Base-by-base conservation (phyloP, 352 stramenopile genomes). In the Phytophthora citrophthora region DNA sequence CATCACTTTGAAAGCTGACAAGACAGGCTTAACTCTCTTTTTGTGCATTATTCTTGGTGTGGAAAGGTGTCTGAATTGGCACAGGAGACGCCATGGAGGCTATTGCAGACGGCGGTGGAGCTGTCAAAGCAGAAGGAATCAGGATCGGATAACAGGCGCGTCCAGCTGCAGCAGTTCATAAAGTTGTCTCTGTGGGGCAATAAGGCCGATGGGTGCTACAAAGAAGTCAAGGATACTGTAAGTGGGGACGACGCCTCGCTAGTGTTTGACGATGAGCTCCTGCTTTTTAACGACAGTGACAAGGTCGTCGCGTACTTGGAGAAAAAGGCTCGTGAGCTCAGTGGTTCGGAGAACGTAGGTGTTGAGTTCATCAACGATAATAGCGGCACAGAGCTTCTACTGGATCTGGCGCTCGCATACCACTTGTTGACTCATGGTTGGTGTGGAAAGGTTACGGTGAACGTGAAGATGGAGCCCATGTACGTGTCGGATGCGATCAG, bases 311-410 rank as follows among this genome's bases (percentile, higher is more conserved):
- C 48, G 7, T 81, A 76, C 32, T 56, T 89, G 16, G 61, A 83
- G 31, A 13, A 54, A 18, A 64, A 68, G 20, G 54, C 54, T 4
- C 50, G 32, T 13, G 61, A 67, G n/a, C 32, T 20, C 44, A 55
- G 52, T 7, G 63, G 60, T 36, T 39, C 20, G 57, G 59, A 54
- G 34, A 53, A 8, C 0, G 16, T 75, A 8, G 15, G n/a, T 4
- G 29, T 90, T 2, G 72, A 91, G 49, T 91, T 72, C 47, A 88
- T 91, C 60, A 93, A 91, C 54, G 85, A 93, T 64, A 93, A 93
- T 68, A 88, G 81, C 57, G 85, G 82, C 41, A 90, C 83, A 0
- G 82, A 93, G 60, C 53, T 93, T 41, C 54, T 93, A 44, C 54
- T 93, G 3, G 84, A 91, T 50, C 51, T 93, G 20, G 84, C n/a